These are phyloP conservation scores for Tausonia pullulans DNA, from an alignment of 1,284 basidiomycete species.

Conservation along the genomic window DNA sequence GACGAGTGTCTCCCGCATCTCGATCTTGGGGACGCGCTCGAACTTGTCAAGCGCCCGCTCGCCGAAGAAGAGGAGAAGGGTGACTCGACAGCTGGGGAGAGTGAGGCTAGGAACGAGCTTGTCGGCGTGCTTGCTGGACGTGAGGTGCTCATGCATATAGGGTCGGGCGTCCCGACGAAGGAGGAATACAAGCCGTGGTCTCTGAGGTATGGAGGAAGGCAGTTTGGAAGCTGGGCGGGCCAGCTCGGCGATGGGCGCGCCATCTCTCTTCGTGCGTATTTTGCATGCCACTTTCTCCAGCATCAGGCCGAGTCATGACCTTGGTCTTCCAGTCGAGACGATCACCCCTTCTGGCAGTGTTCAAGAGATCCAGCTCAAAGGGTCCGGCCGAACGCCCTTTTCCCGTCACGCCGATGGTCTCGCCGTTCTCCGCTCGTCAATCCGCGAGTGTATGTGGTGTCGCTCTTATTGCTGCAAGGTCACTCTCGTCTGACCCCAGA, in stretches of 20 bases:
- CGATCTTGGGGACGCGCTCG: conserved; percentile 71
- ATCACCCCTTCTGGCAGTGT: conserved; percentile 48
- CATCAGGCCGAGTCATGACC: background rate
- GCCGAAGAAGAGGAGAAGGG: conserved; percentile 16
- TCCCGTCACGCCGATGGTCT: conserved; percentile 83
- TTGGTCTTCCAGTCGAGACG: conserved; percentile 51
- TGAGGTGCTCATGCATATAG: conserved; percentile 51
- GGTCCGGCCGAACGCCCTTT: conserved; percentile 87
- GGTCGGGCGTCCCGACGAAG: conserved; percentile 29
- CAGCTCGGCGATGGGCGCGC: conserved; percentile 88
- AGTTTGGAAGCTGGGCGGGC: conserved; percentile 91
- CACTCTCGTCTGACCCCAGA: too few species aligned
- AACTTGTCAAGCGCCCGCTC: conserved; percentile 41
- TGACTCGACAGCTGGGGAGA: conserved; percentile 1
- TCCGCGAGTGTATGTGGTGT: conserved; percentile 57
- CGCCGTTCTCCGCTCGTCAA: conserved; percentile 80
- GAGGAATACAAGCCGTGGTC: conserved; percentile 72
- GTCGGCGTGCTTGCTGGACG: conserved; percentile 70
- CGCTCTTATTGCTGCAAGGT: background rate
- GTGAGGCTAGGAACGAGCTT: conserved; percentile 50
- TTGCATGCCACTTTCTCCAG: background rate
- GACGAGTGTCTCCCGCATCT: conserved; percentile 71
- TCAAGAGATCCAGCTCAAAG: conserved; percentile 87
- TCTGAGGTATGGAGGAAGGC: conserved; percentile 54
- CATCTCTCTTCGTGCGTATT: conserved; percentile 59